These are phyloP conservation scores for Clavaria fumosa DNA, from an alignment of 768 basidiomycete species.

Conservation along the genomic window DNA sequence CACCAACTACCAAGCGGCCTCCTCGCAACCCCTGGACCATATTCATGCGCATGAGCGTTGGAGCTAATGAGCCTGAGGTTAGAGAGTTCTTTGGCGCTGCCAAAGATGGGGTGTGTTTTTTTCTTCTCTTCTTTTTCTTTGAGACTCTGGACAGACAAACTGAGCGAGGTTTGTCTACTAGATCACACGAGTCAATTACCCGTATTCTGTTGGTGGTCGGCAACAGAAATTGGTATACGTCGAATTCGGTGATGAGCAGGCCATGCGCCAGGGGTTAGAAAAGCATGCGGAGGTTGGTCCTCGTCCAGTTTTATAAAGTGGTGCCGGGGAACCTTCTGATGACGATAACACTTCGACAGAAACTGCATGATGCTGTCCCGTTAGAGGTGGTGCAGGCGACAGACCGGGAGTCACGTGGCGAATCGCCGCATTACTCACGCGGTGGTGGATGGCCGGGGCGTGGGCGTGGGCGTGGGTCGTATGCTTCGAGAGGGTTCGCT, in stretches of 20 bases:
- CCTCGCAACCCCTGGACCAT: constrained; percentile 72
- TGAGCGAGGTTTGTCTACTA: too few relatives aligned
- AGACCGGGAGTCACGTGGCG: constrained; percentile 34
- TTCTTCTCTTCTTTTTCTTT: too few relatives aligned
- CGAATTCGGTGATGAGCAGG: constrained; percentile 80
- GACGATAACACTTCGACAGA: constrained; percentile 26
- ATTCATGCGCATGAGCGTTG: constrained; percentile 50
- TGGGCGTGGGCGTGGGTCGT: constrained; percentile 43
- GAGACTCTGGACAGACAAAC: too few relatives aligned
- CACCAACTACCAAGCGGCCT: constrained; percentile 51
- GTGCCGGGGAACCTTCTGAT: too few relatives aligned
- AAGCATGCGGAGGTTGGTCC: constrained; percentile 54
- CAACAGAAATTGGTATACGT: constrained; percentile 59
- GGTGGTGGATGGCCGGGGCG: constrained; percentile 25
- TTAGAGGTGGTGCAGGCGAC: constrained; percentile 63
- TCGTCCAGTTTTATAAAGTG: neutral
- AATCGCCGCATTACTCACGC: too few relatives aligned
- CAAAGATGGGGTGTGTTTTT: constrained; percentile 40
- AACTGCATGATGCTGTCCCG: constrained; percentile 47
- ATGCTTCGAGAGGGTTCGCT: constrained; percentile 48
- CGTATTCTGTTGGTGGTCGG: constrained; percentile 31
- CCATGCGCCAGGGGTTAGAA: constrained; percentile 66
- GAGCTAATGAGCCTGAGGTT: constrained; percentile 45
- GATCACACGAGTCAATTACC: constrained; percentile 58
- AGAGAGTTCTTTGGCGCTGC: constrained; percentile 66